These are phyloP conservation scores for Pholiota microspora DNA, from an alignment of 768 basidiomycete genomes.

Conservation along the genomic window DNA sequence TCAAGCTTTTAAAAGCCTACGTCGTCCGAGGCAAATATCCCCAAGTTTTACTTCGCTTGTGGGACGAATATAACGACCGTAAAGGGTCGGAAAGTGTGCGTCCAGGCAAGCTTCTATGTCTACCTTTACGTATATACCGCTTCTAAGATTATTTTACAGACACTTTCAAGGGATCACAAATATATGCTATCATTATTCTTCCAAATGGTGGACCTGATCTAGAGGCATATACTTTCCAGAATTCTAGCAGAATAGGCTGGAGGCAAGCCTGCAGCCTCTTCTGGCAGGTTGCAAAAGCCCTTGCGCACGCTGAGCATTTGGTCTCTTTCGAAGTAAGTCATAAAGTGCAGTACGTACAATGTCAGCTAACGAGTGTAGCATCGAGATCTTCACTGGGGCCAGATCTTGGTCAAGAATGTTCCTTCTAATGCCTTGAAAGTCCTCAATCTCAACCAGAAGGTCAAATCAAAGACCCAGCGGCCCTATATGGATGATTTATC, in stretches of 20 bases:
- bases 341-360: no score
- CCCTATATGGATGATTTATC: slow-evolving; percentile 61
- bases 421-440: slow-evolving; percentile 33
- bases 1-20: slow-evolving; percentile 77
- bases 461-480: slow-evolving; percentile 22
- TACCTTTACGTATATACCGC: slow-evolving; percentile 4
- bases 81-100: slow-evolving; percentile 83
- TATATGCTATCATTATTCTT: slow-evolving; percentile 88
- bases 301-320: slow-evolving; percentile 77
- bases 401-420: slow-evolving; percentile 77
- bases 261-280: slow-evolving; percentile 84
- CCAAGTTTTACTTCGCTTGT: slow-evolving; percentile 67
- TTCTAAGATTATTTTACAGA: slow-evolving; percentile 41
- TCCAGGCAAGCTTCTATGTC: slow-evolving; percentile 54
- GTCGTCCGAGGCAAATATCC: slow-evolving; percentile 89
- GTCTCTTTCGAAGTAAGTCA: slow-evolving; percentile 81
- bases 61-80: slow-evolving; percentile 80
- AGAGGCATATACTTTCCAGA: slow-evolving; percentile 75
- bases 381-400: slow-evolving; percentile 98
- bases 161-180: slow-evolving; percentile 69
- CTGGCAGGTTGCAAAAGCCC: slow-evolving; percentile 82
- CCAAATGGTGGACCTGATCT: slow-evolving; percentile 90
- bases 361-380: slow-evolving; percentile 52
- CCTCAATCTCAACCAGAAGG: slow-evolving; percentile 31
- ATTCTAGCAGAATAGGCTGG: slow-evolving; percentile 66